A percentile compares a stretch with the other conserved stretches of the same genome.
phyloP scores from a whole-genome alignment of 192 early-diverging fungal genomes.

The Oehlia diaphana region DNA sequence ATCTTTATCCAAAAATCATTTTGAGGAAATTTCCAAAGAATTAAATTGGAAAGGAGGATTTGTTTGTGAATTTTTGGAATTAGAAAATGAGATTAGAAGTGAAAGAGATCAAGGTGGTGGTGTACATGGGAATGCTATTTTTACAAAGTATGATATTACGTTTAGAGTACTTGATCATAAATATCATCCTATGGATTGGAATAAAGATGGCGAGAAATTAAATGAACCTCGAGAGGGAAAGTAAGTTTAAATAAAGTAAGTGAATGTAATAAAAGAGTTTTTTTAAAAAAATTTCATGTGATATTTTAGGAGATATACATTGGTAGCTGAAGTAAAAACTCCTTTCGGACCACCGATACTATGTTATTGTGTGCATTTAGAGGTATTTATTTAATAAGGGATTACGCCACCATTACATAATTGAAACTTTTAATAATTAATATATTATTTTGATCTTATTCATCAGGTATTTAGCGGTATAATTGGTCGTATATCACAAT shows the following conservation, averaged over 20 bases:
- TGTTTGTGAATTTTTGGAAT: conserved; percentile 73
- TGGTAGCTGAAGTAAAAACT: conserved; percentile 57
- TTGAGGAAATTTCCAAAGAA: conserved; percentile 56
- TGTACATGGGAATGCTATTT: conserved; percentile 77
- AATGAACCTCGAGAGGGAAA: conserved; percentile 70
- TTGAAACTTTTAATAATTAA: neutral
- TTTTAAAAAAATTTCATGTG: neutral
- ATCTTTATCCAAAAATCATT: conserved; percentile 64
- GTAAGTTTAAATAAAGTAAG: conserved; percentile 15
- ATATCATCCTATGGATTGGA: conserved; percentile 73
- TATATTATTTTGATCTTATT: neutral
- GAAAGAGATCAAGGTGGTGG: conserved; percentile 71
- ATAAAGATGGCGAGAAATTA: conserved; percentile 54
- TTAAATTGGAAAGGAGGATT: conserved; percentile 66
- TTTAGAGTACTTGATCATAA: conserved; percentile 65
- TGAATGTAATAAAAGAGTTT: no score
- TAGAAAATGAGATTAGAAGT: conserved; percentile 57
- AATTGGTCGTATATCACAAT: conserved; percentile 61
- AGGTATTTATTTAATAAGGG: conserved; percentile 37
- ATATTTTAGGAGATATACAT: conserved; percentile 54
- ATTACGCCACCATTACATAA: neutral
- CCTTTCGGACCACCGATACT: conserved; percentile 55
- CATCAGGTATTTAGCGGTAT: conserved; percentile 67
- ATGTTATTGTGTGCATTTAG: conserved; percentile 75
- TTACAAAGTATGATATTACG: conserved; percentile 61